Conservation (phyloP, 495 filamentous ascomycete species). For the Elasticomyces elasticus region DNA sequence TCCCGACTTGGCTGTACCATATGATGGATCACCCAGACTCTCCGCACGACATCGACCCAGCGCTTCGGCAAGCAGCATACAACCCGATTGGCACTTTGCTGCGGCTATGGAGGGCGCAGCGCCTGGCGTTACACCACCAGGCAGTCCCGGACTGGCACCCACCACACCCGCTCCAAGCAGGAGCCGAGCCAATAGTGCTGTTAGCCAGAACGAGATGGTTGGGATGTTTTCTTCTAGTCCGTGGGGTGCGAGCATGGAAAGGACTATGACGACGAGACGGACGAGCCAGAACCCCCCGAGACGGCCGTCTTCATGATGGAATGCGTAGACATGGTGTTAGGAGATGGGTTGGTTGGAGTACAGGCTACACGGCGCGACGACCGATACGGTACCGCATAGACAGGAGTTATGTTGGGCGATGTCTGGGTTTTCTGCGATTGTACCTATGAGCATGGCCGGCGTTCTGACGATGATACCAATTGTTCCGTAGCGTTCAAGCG, state of each 20-base stretch:
- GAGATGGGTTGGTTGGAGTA: not conserved
- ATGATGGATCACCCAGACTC: slow-evolving; percentile 8
- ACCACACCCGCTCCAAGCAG: slow-evolving; percentile 21
- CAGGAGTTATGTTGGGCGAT: not conserved
- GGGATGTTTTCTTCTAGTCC: slow-evolving; percentile 74
- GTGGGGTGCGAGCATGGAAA: slow-evolving; percentile 84
- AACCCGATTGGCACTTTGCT: slow-evolving; percentile 33
- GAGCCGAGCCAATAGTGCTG: slow-evolving; percentile 53
- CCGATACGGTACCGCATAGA: not conserved
- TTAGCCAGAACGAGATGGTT: slow-evolving; percentile 69
- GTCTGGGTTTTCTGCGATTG: not conserved
- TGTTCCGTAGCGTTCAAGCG: not conserved
- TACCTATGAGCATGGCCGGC: not conserved
- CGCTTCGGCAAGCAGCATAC: slow-evolving; percentile 17
- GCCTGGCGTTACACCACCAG: slow-evolving; percentile 26
- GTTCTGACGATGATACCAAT: not conserved
- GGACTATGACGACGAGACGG: slow-evolving; percentile 68
- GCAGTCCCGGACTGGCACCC: slow-evolving; percentile 24
- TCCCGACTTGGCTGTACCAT: slow-evolving; percentile 17
- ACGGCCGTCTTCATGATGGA: slow-evolving; percentile 9
- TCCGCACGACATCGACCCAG: slow-evolving; percentile 20
- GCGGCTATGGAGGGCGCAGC: slow-evolving; percentile 17
- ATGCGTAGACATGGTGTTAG: slow-evolving; percentile 3
- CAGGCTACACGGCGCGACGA: too few species aligned
- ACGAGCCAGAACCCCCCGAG: slow-evolving; percentile 24